Conservation (phyloP, 106 monocot species). For the Hemerocallis citrina region DNA sequence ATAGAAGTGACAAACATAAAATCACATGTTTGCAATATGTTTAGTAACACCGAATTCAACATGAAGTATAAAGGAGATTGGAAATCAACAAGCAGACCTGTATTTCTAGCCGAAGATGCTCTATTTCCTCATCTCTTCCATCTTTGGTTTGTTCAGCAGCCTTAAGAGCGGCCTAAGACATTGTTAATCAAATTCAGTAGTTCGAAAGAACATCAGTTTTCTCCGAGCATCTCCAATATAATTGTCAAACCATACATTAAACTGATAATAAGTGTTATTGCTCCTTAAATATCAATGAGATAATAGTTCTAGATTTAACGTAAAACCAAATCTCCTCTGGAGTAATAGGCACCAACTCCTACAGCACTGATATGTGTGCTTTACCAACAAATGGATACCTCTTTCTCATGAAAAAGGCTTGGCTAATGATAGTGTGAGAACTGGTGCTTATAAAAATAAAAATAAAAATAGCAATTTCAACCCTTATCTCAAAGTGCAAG, state of each 20-base stretch:
- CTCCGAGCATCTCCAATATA: neutral
- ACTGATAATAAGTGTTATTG: too few relatives aligned
- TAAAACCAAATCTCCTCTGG: too few relatives aligned
- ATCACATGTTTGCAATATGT: neutral
- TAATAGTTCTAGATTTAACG: too few relatives aligned
- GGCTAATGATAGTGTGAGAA: neutral
- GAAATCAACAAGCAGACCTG: slow-evolving; percentile 24
- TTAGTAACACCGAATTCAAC: neutral
- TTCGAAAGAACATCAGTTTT: neutral
- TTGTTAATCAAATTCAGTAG: neutral
- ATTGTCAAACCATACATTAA: too few relatives aligned
- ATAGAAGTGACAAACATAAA: neutral
- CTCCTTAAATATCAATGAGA: too few relatives aligned
- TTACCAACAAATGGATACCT: neutral
- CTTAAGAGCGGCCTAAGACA: slow-evolving; percentile 70
- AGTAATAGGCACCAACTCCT: neutral
- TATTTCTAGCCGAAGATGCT: slow-evolving; percentile 44
- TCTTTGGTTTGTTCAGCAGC: slow-evolving; percentile 60
- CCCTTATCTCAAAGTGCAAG: neutral
- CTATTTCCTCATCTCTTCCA: slow-evolving; percentile 82
- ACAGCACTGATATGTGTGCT: neutral
- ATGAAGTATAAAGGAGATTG: neutral
- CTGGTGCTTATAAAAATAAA: neutral
- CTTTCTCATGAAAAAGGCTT: neutral
- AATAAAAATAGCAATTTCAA: neutral